These are phyloP conservation scores for Hibiscus trionum DNA, from an alignment of 345 rosid genomes.

Conservation along the genomic window DNA sequence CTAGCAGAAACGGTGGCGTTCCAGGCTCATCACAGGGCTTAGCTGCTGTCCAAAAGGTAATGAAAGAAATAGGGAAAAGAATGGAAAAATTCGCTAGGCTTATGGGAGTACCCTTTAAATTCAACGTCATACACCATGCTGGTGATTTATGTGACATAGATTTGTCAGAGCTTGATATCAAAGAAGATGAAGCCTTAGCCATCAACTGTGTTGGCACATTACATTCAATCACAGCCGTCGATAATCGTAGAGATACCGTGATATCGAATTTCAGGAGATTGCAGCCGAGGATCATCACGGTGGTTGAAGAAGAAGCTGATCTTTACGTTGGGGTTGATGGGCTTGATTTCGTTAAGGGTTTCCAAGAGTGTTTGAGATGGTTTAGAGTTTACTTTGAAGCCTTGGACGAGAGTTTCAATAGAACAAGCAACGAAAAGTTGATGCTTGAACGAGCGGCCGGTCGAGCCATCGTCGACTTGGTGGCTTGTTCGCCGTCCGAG, in stretches of 20 bases:
- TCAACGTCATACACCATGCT: constrained; percentile 58
- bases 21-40: constrained; percentile 9
- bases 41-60: constrained; percentile 41
- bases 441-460: constrained; percentile 83
- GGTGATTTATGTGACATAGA: constrained; percentile 71
- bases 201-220: constrained; percentile 65
- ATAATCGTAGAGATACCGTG: constrained; percentile 52
- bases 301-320: constrained; percentile 94
- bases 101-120: constrained; percentile 96
- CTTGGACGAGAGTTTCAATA: constrained; percentile 66
- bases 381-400: constrained; percentile 91
- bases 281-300: constrained; percentile 67
- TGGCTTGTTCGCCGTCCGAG: constrained; percentile 57
- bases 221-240: constrained; percentile 44
- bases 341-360: constrained; percentile 55
- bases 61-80: constrained; percentile 84
- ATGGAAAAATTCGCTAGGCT: constrained; percentile 97
- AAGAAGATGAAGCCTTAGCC: constrained; percentile 72
- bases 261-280: constrained; percentile 50
- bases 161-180: constrained; percentile 40
- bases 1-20: constrained; percentile 25
- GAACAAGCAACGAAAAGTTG: constrained; percentile 77
- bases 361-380: constrained; percentile 69
- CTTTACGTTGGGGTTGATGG: constrained; percentile 60
- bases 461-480: constrained; percentile 67